These are phyloP conservation scores for Gracilariopsis chorda DNA, from an alignment of 23 red algal species.

Conservation along the genomic window DNA sequence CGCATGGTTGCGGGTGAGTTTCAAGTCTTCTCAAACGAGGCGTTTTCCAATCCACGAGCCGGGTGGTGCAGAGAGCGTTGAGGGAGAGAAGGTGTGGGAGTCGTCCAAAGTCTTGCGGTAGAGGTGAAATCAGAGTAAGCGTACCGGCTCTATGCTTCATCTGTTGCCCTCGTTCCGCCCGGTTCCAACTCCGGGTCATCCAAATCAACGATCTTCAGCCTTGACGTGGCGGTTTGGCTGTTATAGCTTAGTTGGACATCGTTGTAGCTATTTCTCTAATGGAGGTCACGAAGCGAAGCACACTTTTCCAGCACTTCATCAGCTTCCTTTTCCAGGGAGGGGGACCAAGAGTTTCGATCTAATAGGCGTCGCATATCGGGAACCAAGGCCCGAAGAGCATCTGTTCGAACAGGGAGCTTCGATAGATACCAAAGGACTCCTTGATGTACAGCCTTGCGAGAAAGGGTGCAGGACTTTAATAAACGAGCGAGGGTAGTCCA, in stretches of 20 bases:
- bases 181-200: neutral
- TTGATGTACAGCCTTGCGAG: neutral
- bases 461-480: neutral
- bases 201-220: neutral
- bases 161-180: neutral
- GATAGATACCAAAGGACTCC: neutral
- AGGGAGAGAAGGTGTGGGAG: no score
- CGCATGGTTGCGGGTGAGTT: neutral
- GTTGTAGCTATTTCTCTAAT: neutral
- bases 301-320: neutral
- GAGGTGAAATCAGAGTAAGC: neutral
- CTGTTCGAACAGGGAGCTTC: neutral
- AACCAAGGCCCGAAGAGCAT: neutral
- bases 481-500: neutral
- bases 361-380: neutral
- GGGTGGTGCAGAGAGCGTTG: no score
- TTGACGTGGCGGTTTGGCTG: slow-evolving; percentile 2
- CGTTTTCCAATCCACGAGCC: no score
- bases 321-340: neutral
- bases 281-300: neutral
- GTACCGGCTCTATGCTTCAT: neutral
- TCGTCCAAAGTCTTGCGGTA: neutral
- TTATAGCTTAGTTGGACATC: neutral
- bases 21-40: no score
- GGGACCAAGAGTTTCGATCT: neutral